Evolutionary conservation across 2,329 filamentous ascomycete genomes (phyloP).

Genomic region (Ceratocystis albifundus): DNA sequence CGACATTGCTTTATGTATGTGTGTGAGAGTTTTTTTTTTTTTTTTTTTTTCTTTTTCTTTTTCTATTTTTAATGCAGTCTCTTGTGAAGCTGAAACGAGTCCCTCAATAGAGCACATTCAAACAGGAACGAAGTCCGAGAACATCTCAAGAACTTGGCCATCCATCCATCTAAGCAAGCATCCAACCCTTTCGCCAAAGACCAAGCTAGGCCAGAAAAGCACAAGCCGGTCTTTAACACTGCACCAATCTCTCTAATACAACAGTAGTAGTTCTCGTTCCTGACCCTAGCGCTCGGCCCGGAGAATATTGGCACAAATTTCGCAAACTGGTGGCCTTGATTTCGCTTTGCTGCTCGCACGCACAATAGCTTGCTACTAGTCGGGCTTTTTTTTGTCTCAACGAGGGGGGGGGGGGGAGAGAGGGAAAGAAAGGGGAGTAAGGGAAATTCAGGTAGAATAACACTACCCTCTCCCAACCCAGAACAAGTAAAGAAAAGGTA

Average conservation of each 20-base stretch:
- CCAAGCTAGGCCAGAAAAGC: neutral
- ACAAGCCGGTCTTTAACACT: neutral
- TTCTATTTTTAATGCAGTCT: neutral
- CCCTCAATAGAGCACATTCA: neutral
- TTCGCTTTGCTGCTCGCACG: constrained; percentile 6
- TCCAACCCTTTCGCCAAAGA: neutral
- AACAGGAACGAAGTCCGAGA: constrained; percentile 6
- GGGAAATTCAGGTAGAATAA: neutral
- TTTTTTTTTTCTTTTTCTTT: neutral
- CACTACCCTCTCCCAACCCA: too few species aligned
- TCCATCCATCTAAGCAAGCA: neutral
- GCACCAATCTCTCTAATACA: neutral
- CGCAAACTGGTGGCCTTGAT: constrained; percentile 3
- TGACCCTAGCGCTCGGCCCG: constrained; percentile 8
- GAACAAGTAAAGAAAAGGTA: too few species aligned
- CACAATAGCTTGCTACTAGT: constrained; percentile 14
- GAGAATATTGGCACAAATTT: constrained; percentile 10
- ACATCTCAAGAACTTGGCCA: neutral
- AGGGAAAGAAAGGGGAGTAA: neutral
- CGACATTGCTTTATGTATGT: neutral
- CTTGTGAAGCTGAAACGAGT: constrained; percentile 2
- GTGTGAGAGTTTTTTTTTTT: too few species aligned
- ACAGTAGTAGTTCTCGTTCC: neutral
- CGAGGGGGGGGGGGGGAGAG: neutral
- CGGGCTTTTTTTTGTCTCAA: constrained; percentile 9